phyloP scores from a whole-genome alignment of 2,329 filamentous ascomycete genomes.

The Colletotrichum cereale region DNA sequence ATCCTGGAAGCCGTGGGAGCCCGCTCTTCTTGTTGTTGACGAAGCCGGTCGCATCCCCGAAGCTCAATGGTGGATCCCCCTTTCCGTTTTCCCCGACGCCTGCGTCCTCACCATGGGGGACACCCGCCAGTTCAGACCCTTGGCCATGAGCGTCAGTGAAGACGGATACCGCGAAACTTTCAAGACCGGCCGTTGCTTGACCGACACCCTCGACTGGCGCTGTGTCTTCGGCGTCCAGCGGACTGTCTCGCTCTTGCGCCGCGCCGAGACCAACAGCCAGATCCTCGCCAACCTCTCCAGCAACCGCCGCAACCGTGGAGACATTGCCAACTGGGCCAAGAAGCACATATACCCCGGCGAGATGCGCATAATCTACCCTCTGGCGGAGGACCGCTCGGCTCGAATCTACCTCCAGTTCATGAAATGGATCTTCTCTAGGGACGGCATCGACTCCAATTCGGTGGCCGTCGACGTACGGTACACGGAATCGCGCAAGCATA shows the following conservation, averaged over 20 bases:
- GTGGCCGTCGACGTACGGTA: slow-evolving; percentile 7
- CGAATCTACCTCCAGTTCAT: slow-evolving; percentile 1
- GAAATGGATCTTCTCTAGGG: not conserved
- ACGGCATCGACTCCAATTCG: not conserved
- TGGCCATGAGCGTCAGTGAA: slow-evolving; percentile 4
- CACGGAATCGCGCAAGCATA: not conserved
- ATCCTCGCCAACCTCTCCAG: slow-evolving; percentile 9
- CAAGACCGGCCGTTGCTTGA: not conserved
- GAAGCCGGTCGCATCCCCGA: slow-evolving; percentile 28
- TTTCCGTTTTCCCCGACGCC: not conserved
- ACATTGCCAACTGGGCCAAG: slow-evolving; percentile 23
- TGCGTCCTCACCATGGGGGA: slow-evolving; percentile 18
- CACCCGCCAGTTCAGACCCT: slow-evolving; percentile 20
- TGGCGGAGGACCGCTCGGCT: not conserved
- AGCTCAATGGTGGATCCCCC: slow-evolving; percentile 26
- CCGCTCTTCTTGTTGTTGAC: slow-evolving; percentile 12
- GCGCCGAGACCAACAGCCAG: slow-evolving; percentile 11
- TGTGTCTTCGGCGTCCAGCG: slow-evolving; percentile 20
- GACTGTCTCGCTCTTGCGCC: slow-evolving; percentile 11
- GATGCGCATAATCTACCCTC: slow-evolving; percentile 17
- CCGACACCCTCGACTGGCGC: not conserved
- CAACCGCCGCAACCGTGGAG: slow-evolving; percentile 23
- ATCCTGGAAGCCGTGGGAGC: slow-evolving; percentile 1
- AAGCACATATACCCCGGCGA: slow-evolving; percentile 6
- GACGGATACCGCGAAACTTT: not conserved